Evolutionary conservation across 2,329 filamentous ascomycete genomes (phyloP).

Genomic region (Colletotrichum sp.): DNA sequence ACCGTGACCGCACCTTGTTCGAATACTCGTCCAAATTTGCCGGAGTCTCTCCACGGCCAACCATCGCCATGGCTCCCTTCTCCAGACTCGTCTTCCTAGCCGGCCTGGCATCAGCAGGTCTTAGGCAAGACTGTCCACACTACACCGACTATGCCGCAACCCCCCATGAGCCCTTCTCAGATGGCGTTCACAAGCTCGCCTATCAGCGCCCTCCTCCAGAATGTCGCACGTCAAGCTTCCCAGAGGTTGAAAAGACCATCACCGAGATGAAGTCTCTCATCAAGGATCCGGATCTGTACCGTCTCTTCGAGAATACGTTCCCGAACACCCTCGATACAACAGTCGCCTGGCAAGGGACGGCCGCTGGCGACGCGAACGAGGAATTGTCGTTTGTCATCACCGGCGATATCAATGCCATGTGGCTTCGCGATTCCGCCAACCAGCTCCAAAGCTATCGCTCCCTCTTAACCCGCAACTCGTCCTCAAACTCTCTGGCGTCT

Average conservation of each 20-base stretch:
- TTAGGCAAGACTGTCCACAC: conserved; percentile 34
- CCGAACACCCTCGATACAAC: conserved; percentile 80
- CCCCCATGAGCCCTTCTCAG: conserved; percentile 72
- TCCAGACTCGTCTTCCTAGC: background rate
- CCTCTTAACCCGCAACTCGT: conserved; percentile 58
- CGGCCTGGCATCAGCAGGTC: conserved; percentile 22
- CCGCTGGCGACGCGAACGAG: conserved; percentile 61
- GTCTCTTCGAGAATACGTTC: conserved; percentile 74
- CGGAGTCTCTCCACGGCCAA: background rate
- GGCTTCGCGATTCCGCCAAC: conserved; percentile 87
- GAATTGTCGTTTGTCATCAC: conserved; percentile 76
- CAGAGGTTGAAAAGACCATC: conserved; percentile 78
- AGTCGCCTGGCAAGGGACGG: conserved; percentile 69
- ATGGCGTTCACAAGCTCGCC: conserved; percentile 77
- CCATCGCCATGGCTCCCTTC: background rate
- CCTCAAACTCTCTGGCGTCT: conserved; percentile 65
- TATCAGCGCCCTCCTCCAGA: conserved; percentile 77
- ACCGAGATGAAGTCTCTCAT: conserved; percentile 71
- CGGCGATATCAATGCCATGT: conserved; percentile 90
- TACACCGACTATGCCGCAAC: conserved; percentile 37
- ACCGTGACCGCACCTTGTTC: background rate
- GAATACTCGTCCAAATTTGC: background rate
- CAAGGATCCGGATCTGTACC: conserved; percentile 75
- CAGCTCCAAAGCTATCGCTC: conserved; percentile 78
- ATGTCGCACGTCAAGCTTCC: conserved; percentile 83